A percentile compares a stretch with the other conserved stretches of the same genome.
phyloP scores from a whole-genome alignment of 352 stramenopile species.

The Thraustotheca clavata region DNA sequence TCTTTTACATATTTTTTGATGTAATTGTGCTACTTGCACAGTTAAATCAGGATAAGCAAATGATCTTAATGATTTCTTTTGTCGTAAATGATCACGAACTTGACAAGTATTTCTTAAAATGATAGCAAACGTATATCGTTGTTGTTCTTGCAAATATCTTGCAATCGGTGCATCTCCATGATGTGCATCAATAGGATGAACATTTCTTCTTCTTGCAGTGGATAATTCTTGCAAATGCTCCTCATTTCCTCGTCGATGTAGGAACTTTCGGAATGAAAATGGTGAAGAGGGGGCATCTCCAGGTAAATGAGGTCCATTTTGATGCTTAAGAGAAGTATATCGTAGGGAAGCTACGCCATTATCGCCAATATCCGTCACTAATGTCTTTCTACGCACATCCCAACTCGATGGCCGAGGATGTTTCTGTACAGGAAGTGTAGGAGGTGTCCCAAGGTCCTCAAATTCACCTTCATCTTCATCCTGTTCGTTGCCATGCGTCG shows the following conservation, averaged over 20 bases:
- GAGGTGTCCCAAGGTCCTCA: slow-evolving; percentile 14
- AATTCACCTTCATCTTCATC: slow-evolving; percentile 17
- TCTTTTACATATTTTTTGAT: slow-evolving; percentile 74
- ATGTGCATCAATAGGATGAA: slow-evolving; percentile 16
- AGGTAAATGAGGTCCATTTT: too few species aligned
- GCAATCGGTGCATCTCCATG: neutral
- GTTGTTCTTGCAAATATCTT: slow-evolving; percentile 54
- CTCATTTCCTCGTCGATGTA: neutral
- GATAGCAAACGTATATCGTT: slow-evolving; percentile 85
- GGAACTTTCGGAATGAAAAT: slow-evolving; percentile 6
- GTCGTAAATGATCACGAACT: slow-evolving; percentile 52
- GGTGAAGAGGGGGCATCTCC: neutral
- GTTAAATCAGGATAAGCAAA: slow-evolving; percentile 52
- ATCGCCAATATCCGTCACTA: slow-evolving; percentile 20
- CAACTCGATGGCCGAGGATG: neutral
- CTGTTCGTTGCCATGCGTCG: slow-evolving; percentile 8
- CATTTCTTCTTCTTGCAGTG: neutral
- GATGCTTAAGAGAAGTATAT: slow-evolving; percentile 15
- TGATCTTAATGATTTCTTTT: slow-evolving; percentile 18
- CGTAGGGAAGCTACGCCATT: slow-evolving; percentile 6
- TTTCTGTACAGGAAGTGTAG: neutral
- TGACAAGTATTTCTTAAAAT: slow-evolving; percentile 78
- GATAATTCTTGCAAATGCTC: neutral
- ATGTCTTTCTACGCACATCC: neutral
- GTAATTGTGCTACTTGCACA: slow-evolving; percentile 56